Evolutionary conservation across 2,329 filamentous ascomycete species (phyloP), one percentile per base, ranked within the genome.

Genomic region (Trichoderma aggressivum): DNA sequence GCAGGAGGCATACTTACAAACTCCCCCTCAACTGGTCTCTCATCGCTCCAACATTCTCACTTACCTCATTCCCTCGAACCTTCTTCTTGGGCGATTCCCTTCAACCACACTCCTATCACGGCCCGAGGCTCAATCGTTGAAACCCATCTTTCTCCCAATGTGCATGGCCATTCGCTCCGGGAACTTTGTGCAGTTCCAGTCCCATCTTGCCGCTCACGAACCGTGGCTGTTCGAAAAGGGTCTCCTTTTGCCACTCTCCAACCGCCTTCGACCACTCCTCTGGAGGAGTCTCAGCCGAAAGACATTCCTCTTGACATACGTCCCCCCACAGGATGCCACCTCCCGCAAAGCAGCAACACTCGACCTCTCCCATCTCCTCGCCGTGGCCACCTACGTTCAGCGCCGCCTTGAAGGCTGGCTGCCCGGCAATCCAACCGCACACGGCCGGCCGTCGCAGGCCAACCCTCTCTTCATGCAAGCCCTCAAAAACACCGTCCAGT

Each of bases 81-180:
- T 98, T 69, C 89, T 97, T 47, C 86, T 97, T 60, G 95, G 94
- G 26, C 90, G 93, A 34, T 93, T 98, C 74, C 94, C 95, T 1
- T 91, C 91, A 1, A 77, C 82, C 10, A 72, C 80, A 3, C 86
- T 97, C 1, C 87, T 97, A 58, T 82, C 86, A 50, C 88, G 91
- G 1, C 91, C 92, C 3, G 90, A 93, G 14, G 78, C 79, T 36
- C 71, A 71, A n/a, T 86, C 86, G 1, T 83, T 97, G 26, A 85
- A 84, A 0, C 84, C 89, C 26, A 86, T 90, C 62, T 98, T 97
- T 79, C 76, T 87, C 1, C 93, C 93, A 0, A 83, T 98, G n/a
- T 91, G 90, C 75, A 82, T 83, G 61, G 89, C 94, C 30, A 89
- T 98, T 72, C 86, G 88, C 8, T 87, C 85, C 50, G 95, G 95